phyloP scores from a whole-genome alignment of 106 monocot species.

The Apostasia ramifera region DNA sequence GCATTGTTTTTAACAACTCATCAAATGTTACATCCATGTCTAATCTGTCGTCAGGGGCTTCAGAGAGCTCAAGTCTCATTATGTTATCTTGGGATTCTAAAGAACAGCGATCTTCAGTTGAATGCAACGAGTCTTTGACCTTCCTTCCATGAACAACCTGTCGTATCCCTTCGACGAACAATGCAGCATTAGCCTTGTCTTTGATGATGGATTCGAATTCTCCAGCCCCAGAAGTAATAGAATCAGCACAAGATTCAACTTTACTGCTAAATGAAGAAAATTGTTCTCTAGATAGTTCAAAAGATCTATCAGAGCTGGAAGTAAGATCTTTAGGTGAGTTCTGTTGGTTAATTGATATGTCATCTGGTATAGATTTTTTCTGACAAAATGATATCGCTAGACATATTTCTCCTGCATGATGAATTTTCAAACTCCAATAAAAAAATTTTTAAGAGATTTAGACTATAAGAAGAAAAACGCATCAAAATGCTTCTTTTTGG shows the following conservation, averaged over 20 bases:
- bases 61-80: constrained; percentile 15
- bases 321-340: constrained; percentile 14
- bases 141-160: constrained; percentile 31
- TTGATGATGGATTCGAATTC: constrained; percentile 15
- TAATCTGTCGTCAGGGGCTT: constrained; percentile 13
- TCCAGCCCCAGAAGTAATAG: constrained; percentile 13
- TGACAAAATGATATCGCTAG: constrained; percentile 45
- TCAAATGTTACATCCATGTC: constrained; percentile 29
- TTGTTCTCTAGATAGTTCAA: constrained; percentile 13
- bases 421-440: too few relatives aligned
- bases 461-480: too few relatives aligned
- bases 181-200: constrained; percentile 29
- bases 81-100: not conserved
- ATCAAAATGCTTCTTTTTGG: too few relatives aligned
- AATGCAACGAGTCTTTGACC: not conserved
- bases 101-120: constrained; percentile 11
- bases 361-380: constrained; percentile 19
- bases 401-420: constrained; percentile 65
- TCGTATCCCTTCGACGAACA: constrained; percentile 27
- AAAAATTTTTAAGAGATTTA: too few relatives aligned
- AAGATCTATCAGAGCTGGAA: constrained; percentile 22
- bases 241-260: constrained; percentile 12
- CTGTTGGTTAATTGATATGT: not conserved
- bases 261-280: constrained; percentile 13
- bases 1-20: constrained; percentile 45